These are phyloP conservation scores for Penicillium egyptiacum DNA, from an alignment of 495 filamentous ascomycete species.

Conservation along the genomic window DNA sequence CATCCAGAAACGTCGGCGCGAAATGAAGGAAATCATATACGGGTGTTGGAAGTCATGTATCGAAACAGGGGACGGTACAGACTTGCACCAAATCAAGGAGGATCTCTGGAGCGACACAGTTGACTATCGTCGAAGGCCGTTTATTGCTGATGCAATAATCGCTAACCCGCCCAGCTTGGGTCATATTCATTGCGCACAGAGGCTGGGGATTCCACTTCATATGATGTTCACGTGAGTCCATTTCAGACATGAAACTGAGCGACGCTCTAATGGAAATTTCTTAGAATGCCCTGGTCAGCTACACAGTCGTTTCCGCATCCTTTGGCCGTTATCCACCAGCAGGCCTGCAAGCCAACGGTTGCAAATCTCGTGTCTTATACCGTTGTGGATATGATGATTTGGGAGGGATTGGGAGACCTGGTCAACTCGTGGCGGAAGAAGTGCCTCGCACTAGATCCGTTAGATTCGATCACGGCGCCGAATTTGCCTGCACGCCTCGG, in stretches of 20 bases:
- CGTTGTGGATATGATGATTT: conserved; percentile 78
- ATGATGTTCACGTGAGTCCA: conserved; percentile 74
- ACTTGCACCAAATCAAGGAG: conserved; percentile 43
- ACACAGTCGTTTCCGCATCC: conserved; percentile 57
- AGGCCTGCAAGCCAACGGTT: conserved; percentile 52
- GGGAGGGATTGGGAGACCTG: conserved; percentile 76
- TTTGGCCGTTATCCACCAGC: conserved; percentile 53
- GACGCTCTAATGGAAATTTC: background rate
- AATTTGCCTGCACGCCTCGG: conserved; percentile 60
- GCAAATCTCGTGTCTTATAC: conserved; percentile 76
- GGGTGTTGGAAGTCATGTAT: conserved; percentile 80
- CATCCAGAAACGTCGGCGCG: conserved; percentile 61
- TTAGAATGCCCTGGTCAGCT: conserved; percentile 63
- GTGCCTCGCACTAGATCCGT: conserved; percentile 62
- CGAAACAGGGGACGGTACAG: conserved; percentile 59
- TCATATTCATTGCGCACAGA: conserved; percentile 78
- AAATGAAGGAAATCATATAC: conserved; percentile 67
- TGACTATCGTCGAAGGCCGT: conserved; percentile 54
- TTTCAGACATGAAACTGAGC: background rate
- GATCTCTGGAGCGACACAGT: conserved; percentile 36
- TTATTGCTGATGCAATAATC: conserved; percentile 80
- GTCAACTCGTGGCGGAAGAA: conserved; percentile 71
- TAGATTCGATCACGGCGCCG: conserved; percentile 67
- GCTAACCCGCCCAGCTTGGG: conserved; percentile 84
- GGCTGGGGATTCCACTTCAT: conserved; percentile 74